Base-by-base conservation (phyloP, 2,329 filamentous ascomycete species). In the Mycosphaerella arachidis region DNA sequence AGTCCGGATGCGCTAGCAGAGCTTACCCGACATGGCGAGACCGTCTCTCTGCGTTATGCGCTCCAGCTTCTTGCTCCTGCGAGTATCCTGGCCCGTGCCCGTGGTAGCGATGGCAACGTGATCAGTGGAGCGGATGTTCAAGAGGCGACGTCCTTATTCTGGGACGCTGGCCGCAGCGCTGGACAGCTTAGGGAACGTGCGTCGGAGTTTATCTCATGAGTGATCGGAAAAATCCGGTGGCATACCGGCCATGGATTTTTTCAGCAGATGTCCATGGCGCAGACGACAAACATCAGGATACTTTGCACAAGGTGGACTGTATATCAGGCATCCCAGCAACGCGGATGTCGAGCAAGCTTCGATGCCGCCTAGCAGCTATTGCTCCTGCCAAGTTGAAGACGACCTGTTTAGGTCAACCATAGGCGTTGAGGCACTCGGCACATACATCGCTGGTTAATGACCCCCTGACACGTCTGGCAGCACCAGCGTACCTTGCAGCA, bases 11-110 rank as follows among this genome's bases (percentile, higher is more conserved):
- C 94, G 29, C 83, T 97, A 61, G 89, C 94, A 69, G 94, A 91
- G 79, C 86, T 99, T 69, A 85, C 91, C 46, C 85, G 90, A 71
- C 88, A 96, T 68, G 94, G 94, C 67, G 91, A 91, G 70, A 89
- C 88, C 68, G 92, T 97, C 72, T 95, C 90, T 74, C 77, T 99
- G 77, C 82, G 94, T 67, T 99, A 99, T 78, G 93, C 92, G 67
- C 80, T 99, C 73, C 94, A 97, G 78, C 79, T 99, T 67, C 81
- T 99, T 68, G 90, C 92, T 29, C 92, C 92, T 1, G 88, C 92
- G 55, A 93, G 90, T 76, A 96, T 97, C 76, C 83, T 97, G 70
- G 91, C 93, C 61, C 88, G 90, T 73, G 90, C 94, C 16, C 73
- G 74, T 33, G 77, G 78, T 13, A 72, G 68, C 27, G 68, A 73